These are phyloP conservation scores for Ophiosphaerella narmari DNA, from an alignment of 2,329 filamentous ascomycete species.

Conservation along the genomic window DNA sequence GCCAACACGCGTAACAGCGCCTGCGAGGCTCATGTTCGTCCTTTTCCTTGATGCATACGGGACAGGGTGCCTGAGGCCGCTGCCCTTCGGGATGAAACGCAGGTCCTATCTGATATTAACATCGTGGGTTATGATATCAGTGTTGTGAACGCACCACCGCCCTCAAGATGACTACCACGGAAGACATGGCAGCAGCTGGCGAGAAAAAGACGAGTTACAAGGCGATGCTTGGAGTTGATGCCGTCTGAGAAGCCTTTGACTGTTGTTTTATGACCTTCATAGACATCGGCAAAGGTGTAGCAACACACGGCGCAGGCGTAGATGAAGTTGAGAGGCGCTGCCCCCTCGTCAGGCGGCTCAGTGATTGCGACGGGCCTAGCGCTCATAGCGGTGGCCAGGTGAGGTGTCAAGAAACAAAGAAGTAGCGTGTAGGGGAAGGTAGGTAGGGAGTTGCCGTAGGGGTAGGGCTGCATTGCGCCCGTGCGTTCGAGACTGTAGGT, in stretches of 20 bases:
- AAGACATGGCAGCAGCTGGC: slow-evolving; percentile 55
- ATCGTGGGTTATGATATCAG: not conserved
- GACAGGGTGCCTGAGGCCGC: slow-evolving; percentile 51
- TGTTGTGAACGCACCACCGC: slow-evolving; percentile 48
- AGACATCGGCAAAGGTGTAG: slow-evolving; percentile 51
- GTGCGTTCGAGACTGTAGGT: no score
- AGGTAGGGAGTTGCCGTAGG: slow-evolving; percentile 1
- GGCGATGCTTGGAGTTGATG: slow-evolving; percentile 41
- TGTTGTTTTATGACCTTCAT: slow-evolving; percentile 44
- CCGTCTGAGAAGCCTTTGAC: slow-evolving; percentile 45
- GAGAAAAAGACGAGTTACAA: slow-evolving; percentile 54
- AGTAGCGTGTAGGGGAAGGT: slow-evolving; percentile 1
- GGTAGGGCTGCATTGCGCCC: no score
- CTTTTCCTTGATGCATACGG: slow-evolving; percentile 48
- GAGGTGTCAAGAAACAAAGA: slow-evolving; percentile 1
- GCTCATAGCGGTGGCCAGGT: slow-evolving; percentile 15
- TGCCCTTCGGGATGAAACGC: slow-evolving; percentile 51
- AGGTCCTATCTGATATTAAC: slow-evolving; percentile 40
- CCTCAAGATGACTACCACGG: slow-evolving; percentile 54
- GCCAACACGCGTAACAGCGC: no score
- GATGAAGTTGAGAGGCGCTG: slow-evolving; percentile 49
- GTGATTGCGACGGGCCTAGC: slow-evolving; percentile 8
- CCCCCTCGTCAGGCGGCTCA: slow-evolving; percentile 30
- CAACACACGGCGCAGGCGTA: slow-evolving; percentile 57
- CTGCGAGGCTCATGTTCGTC: slow-evolving; percentile 40